Percentiles rank a stretch among this genome's conserved stretches.
These are phyloP conservation scores for Corymbia citriodora DNA, from an alignment of 441 rosid genomes.

Conservation along the genomic window DNA sequence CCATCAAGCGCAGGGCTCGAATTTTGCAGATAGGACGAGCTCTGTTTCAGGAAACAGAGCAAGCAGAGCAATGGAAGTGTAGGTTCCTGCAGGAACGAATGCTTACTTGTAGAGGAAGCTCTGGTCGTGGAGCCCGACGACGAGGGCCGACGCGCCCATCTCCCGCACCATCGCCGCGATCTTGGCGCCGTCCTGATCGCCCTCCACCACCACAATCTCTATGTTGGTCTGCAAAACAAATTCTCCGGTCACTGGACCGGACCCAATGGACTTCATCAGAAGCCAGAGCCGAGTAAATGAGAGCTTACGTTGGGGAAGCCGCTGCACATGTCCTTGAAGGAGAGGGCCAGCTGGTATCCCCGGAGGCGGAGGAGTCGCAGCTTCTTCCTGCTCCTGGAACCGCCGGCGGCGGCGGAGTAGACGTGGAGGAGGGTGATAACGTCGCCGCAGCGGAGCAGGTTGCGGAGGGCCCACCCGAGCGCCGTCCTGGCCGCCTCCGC, in stretches of 20 bases:
- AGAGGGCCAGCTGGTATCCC: slow-evolving; percentile 8
- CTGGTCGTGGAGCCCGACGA: slow-evolving; percentile 79
- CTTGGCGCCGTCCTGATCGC: slow-evolving; percentile 61
- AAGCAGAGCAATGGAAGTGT: neutral
- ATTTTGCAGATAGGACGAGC: neutral
- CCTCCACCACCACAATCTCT: slow-evolving; percentile 84
- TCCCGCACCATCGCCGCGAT: slow-evolving; percentile 61
- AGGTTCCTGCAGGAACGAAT: neutral
- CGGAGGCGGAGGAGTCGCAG: neutral
- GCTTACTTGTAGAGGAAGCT: slow-evolving; percentile 91
- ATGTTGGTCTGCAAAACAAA: slow-evolving; percentile 24
- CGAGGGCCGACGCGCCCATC: slow-evolving; percentile 75
- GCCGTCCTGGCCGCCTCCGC: neutral
- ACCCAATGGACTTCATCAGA: neutral
- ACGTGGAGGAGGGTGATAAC: slow-evolving; percentile 6
- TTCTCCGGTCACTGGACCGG: too few relatives aligned
- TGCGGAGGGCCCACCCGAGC: slow-evolving; percentile 7
- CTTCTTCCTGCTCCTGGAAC: neutral
- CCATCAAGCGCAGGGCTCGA: neutral
- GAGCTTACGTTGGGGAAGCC: neutral
- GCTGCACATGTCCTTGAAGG: neutral
- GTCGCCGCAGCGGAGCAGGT: slow-evolving; percentile 4
- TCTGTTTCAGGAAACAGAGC: neutral
- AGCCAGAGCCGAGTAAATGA: neutral
- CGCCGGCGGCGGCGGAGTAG: neutral